Conservation (phyloP, 2,329 filamentous ascomycete species). For the Aschersonia sp. region DNA sequence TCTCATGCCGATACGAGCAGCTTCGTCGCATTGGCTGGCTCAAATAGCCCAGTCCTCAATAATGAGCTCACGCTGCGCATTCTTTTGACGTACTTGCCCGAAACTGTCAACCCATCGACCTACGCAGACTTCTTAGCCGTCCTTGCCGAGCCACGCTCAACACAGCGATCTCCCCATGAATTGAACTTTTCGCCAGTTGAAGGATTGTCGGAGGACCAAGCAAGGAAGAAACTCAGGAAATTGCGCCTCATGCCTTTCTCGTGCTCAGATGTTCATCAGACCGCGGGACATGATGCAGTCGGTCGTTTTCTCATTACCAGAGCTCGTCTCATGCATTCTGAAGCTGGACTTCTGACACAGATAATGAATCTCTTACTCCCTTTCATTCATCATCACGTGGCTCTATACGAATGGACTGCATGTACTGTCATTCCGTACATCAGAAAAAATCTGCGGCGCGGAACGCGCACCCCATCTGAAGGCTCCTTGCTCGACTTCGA, state of each 20-base stretch:
- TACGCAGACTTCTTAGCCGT: slow-evolving; percentile 49
- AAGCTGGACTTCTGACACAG: slow-evolving; percentile 57
- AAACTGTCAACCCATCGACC: slow-evolving; percentile 45
- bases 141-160: slow-evolving; percentile 33
- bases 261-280: slow-evolving; percentile 29
- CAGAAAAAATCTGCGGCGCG: slow-evolving; percentile 56
- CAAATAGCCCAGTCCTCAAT: slow-evolving; percentile 41
- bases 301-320: slow-evolving; percentile 53
- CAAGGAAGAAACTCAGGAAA: slow-evolving; percentile 47
- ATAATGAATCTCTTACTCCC: slow-evolving; percentile 53
- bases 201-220: slow-evolving; percentile 46
- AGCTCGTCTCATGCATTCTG: slow-evolving; percentile 52
- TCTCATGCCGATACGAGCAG: slow-evolving; percentile 48
- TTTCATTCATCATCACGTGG: slow-evolving; percentile 47
- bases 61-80: slow-evolving; percentile 56
- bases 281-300: slow-evolving; percentile 38
- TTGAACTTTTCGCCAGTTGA: slow-evolving; percentile 43
- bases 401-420: slow-evolving; percentile 52
- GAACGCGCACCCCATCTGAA: slow-evolving; percentile 32
- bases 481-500: slow-evolving; percentile 51
- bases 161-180: slow-evolving; percentile 22
- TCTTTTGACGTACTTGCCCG: slow-evolving; percentile 63
- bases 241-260: slow-evolving; percentile 46
- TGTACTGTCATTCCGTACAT: slow-evolving; percentile 55
- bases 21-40: slow-evolving; percentile 43